A percentile compares a stretch with the other conserved stretches of the same genome.
Evolutionary conservation across 768 basidiomycete species (phyloP).

Genomic region (Obba rivulosa): DNA sequence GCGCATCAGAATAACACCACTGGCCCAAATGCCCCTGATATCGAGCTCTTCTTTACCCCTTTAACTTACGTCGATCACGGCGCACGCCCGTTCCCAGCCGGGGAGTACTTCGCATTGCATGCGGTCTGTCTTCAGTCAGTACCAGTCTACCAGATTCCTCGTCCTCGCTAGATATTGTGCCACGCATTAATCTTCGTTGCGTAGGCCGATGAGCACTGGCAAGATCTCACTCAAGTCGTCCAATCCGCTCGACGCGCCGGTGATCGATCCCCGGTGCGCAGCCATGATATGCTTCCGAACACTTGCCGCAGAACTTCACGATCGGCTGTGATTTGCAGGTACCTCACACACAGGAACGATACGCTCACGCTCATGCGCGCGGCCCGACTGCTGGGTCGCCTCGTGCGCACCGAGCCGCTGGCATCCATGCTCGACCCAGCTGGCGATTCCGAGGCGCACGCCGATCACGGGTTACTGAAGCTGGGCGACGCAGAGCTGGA

Average conservation of each 20-base stretch:
- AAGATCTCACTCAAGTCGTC: slow-evolving; percentile 35
- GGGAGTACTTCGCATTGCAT: slow-evolving; percentile 18
- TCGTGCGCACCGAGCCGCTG: slow-evolving; percentile 35
- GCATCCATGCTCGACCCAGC: slow-evolving; percentile 29
- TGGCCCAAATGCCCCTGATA: slow-evolving; percentile 28
- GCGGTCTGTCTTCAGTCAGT: slow-evolving; percentile 27
- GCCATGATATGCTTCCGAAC: background rate
- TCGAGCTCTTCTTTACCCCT: slow-evolving; percentile 28
- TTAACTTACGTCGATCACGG: slow-evolving; percentile 18
- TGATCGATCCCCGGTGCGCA: slow-evolving; percentile 39
- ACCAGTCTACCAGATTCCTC: background rate
- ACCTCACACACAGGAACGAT: slow-evolving; percentile 38
- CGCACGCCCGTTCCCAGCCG: slow-evolving; percentile 2
- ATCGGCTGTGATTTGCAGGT: slow-evolving; percentile 24
- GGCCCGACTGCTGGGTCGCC: slow-evolving; percentile 31
- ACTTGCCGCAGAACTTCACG: slow-evolving; percentile 6
- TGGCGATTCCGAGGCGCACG: slow-evolving; percentile 19
- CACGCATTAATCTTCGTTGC: background rate
- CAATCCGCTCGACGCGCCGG: slow-evolving; percentile 35
- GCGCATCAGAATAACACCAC: slow-evolving; percentile 26
- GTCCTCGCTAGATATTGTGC: background rate
- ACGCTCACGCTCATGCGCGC: slow-evolving; percentile 35
- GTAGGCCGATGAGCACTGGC: slow-evolving; percentile 41
- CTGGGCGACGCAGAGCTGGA: slow-evolving; percentile 31
- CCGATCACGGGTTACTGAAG: slow-evolving; percentile 32